phyloP scores from a whole-genome alignment of 2,329 filamentous ascomycete species.

The Blastomyces emzantsi region DNA sequence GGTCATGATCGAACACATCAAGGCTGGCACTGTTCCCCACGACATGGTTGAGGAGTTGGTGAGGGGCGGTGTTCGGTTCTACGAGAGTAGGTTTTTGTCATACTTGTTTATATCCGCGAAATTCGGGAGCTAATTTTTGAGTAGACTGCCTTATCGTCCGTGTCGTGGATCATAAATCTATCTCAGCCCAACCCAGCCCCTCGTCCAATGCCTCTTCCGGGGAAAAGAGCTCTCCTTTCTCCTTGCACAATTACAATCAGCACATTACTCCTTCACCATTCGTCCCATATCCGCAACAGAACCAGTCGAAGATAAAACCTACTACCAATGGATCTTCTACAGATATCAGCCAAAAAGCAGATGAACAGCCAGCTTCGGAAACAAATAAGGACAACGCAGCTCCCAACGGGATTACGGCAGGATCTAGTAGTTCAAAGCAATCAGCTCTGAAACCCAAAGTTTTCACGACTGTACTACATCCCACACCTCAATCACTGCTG shows the following conservation, averaged over 20 bases:
- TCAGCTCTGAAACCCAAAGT: slow-evolving; percentile 48
- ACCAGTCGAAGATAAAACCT: slow-evolving; percentile 38
- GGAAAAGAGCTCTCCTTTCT: slow-evolving; percentile 60
- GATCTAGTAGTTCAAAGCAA: slow-evolving; percentile 41
- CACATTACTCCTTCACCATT: slow-evolving; percentile 85
- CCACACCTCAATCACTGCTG: slow-evolving; percentile 66
- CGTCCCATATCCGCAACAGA: slow-evolving; percentile 57
- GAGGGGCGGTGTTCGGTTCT: slow-evolving; percentile 65
- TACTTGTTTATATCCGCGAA: slow-evolving; percentile 1
- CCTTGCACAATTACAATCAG: slow-evolving; percentile 85
- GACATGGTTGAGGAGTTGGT: slow-evolving; percentile 75
- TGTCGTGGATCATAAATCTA: slow-evolving; percentile 76
- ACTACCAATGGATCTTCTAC: slow-evolving; percentile 1
- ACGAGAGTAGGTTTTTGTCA: slow-evolving; percentile 54
- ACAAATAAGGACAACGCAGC: slow-evolving; percentile 23
- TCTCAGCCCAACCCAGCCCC: slow-evolving; percentile 50
- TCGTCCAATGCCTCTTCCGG: slow-evolving; percentile 47
- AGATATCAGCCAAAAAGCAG: slow-evolving; percentile 1
- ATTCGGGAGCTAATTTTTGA: slow-evolving; percentile 9
- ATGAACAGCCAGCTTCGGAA: slow-evolving; percentile 11
- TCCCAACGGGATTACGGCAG: slow-evolving; percentile 45
- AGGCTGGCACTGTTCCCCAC: slow-evolving; percentile 70
- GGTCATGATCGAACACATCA: slow-evolving; percentile 67
- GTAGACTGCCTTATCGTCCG: slow-evolving; percentile 79
- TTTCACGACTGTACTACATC: slow-evolving; percentile 72